A percentile compares a stretch with the other conserved stretches of the same genome.
These are phyloP conservation scores for Marasmius fiardii DNA, from an alignment of 1,284 basidiomycete genomes.

Conservation along the genomic window DNA sequence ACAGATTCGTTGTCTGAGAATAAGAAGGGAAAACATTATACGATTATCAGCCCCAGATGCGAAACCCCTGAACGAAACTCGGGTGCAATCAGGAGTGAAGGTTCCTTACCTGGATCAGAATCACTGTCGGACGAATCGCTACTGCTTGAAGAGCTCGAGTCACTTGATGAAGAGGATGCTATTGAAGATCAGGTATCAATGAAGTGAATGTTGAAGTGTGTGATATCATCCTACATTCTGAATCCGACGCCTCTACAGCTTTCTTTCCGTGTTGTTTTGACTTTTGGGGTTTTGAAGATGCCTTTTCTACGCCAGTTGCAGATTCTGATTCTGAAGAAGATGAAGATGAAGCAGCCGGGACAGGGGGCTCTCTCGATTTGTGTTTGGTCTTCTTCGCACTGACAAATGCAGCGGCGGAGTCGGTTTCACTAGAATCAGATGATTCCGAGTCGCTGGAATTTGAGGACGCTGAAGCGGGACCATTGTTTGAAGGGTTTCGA, in stretches of 20 bases:
- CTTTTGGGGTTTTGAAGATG: not conserved
- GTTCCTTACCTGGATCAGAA: too few relatives aligned
- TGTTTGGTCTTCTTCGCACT: not conserved
- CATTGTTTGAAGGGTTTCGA: not conserved
- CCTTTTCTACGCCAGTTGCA: not conserved
- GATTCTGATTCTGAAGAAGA: slow-evolving; percentile 11
- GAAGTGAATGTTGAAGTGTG: not conserved
- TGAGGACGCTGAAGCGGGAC: not conserved
- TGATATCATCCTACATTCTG: not conserved
- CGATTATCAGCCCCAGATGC: too few relatives aligned
- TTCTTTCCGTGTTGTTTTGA: not conserved
- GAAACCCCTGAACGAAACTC: too few relatives aligned
- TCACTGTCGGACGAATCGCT: too few relatives aligned
- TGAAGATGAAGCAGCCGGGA: slow-evolving; percentile 6
- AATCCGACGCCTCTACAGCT: not conserved
- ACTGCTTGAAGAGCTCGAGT: slow-evolving; percentile 1
- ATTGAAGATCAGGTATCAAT: not conserved
- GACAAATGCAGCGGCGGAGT: slow-evolving; percentile 4
- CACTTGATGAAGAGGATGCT: slow-evolving; percentile 4
- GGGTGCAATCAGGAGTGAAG: not conserved
- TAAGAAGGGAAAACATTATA: too few relatives aligned
- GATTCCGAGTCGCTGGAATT: slow-evolving; percentile 2
- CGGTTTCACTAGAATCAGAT: slow-evolving; percentile 1
- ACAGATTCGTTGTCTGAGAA: too few relatives aligned
- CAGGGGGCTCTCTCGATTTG: not conserved